Base-by-base conservation (phyloP, 148 eudicot species). In the Chenopodium quinoa region DNA sequence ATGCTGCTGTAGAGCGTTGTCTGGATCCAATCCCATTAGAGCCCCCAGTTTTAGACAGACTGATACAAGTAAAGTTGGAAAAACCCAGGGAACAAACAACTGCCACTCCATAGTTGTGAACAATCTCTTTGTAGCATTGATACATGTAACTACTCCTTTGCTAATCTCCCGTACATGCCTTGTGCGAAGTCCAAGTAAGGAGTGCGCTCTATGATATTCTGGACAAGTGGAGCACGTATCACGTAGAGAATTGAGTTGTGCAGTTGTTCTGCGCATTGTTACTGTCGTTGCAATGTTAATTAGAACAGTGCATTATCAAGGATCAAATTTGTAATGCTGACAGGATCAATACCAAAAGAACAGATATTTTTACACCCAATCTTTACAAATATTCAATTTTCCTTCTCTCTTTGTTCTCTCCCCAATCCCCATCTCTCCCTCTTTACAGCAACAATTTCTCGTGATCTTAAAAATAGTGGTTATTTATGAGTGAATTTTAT, bases 1-100 rank as follows among this genome's bases (percentile, higher is more conserved):
- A 91, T 50, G 92, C 91, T 75, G 90, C 92, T 68, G 93, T 94
- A 0, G 98, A 94, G 82, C 99, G 99, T 70, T 92, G 97, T 82
- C 88, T 92, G 60, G 99, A 97, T 84, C 94, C 99, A 70, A 89
- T 80, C 81, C 91, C 97, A 37, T 77, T 97, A 88, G 99, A 97
- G 77, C 87, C 92, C 16, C 87, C 99, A 19, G 91, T 97, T 78
- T 78, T 97, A 82, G 99, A 97, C 87, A 90, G 89, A 80, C 95
- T 97, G 47, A 85, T 92, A 78, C 95, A 92, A 79, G 94, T 92
- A n/a, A 97, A 97, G 85, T 82, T 90, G 86, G 92, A 91, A 68
- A 94, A 89, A 86, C 79, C 88, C 77, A 86, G 87, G 31, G 95
- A 88, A 58, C 91, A 84, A 74, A 82, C 80, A 70, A 68, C 88